Percentiles rank a stretch among this genome's conserved stretches.
phyloP scores from a whole-genome alignment of 2,329 filamentous ascomycete species.

The Aspergillus clavatus region DNA sequence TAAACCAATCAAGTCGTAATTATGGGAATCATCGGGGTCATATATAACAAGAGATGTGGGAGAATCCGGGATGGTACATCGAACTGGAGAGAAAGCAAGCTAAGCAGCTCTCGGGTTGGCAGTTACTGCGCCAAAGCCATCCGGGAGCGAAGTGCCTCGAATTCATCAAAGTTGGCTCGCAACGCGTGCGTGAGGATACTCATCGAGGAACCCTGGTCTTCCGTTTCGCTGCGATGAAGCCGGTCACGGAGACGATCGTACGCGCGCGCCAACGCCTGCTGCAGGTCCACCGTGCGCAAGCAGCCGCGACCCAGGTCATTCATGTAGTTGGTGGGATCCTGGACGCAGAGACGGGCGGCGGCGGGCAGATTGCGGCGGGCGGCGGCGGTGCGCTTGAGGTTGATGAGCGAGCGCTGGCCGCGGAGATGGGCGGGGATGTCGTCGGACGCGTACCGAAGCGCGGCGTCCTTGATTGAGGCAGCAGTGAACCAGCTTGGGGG shows the following conservation, averaged over 20 bases:
- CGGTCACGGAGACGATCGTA: slow-evolving; percentile 21
- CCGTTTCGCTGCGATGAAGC: slow-evolving; percentile 25
- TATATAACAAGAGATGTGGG: slow-evolving; percentile 7
- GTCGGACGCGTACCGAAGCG: slow-evolving; percentile 9
- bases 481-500: slow-evolving; percentile 41
- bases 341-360: slow-evolving; percentile 47
- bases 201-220: not conserved
- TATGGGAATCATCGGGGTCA: not conserved
- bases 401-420: slow-evolving; percentile 39
- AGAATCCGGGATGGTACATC: no score
- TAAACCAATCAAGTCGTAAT: not conserved
- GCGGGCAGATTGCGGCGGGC: slow-evolving; percentile 23
- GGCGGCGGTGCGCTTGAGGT: slow-evolving; percentile 29
- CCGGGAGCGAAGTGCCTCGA: slow-evolving; percentile 17
- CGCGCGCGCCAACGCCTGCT: slow-evolving; percentile 37
- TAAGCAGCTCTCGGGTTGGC: no score
- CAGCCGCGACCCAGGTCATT: slow-evolving; percentile 54
- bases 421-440: slow-evolving; percentile 25
- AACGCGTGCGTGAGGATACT: slow-evolving; percentile 25
- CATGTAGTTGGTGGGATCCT: slow-evolving; percentile 55
- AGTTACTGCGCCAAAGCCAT: slow-evolving; percentile 1
- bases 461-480: slow-evolving; percentile 12
- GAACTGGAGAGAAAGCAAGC: no score
- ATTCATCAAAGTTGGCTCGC: slow-evolving; percentile 28
- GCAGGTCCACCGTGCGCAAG: slow-evolving; percentile 48